Evolutionary conservation across 83 land plant genomes (phyloP).

Genomic region (Thuja plicata): DNA sequence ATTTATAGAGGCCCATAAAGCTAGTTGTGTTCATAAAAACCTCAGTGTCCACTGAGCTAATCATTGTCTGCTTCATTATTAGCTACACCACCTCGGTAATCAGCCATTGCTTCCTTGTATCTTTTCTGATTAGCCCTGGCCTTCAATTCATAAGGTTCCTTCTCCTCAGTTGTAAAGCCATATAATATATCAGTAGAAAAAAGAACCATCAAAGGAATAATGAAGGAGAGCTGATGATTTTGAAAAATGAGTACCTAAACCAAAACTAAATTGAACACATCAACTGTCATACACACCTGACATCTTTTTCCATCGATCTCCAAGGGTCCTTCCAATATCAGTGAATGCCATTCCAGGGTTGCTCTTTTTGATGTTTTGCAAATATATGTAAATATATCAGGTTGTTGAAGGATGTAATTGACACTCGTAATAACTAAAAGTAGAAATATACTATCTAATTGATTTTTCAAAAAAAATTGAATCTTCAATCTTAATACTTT

Average conservation of each 20-base stretch:
- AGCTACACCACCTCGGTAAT: slow-evolving; percentile 32
- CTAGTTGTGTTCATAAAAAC: not conserved
- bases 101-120: slow-evolving; percentile 43
- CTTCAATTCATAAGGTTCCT: slow-evolving; percentile 39
- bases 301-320: slow-evolving; percentile 56
- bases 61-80: slow-evolving; percentile 10
- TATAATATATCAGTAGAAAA: not conserved
- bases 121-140: slow-evolving; percentile 45
- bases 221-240: not conserved
- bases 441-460: not conserved
- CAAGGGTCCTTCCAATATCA: slow-evolving; percentile 40
- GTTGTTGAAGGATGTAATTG: not conserved
- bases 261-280: not conserved
- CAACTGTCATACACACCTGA: slow-evolving; percentile 26
- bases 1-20: not conserved
- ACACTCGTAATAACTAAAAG: not conserved
- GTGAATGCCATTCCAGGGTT: slow-evolving; percentile 35
- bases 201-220: not conserved
- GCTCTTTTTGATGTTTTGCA: slow-evolving; percentile 42
- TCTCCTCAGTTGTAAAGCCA: slow-evolving; percentile 34
- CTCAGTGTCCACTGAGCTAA: not conserved
- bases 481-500: not conserved
- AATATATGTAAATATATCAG: not conserved
- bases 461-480: not conserved
- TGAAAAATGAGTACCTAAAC: not conserved